Conservation (phyloP, 148 eudicot genomes). For the Nepenthes gracilis region DNA sequence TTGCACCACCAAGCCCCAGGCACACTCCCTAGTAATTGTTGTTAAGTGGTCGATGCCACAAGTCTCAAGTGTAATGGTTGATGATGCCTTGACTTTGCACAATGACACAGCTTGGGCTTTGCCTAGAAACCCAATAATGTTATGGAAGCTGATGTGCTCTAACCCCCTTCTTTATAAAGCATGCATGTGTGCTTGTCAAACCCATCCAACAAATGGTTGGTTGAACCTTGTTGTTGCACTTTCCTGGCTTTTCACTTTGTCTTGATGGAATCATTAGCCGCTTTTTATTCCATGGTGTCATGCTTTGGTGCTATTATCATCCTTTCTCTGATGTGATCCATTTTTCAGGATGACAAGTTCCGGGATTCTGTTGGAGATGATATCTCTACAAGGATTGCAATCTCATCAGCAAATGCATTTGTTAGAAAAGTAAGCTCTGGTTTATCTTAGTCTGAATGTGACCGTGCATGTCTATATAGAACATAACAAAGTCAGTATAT, state of each 20-base stretch:
- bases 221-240: not conserved
- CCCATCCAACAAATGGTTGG: too few species aligned
- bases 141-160: too few species aligned
- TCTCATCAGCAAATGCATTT: constrained; percentile 32
- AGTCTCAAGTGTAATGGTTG: not conserved
- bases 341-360: constrained; percentile 25
- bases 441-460: not conserved
- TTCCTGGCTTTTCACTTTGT: not conserved
- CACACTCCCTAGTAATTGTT: too few species aligned
- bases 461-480: too few species aligned
- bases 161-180: too few species aligned
- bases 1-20: too few species aligned
- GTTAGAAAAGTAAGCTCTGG: constrained; percentile 27
- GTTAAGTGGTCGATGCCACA: too few species aligned
- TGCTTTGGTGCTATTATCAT: not conserved
- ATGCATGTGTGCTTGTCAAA: too few species aligned
- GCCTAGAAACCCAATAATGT: too few species aligned
- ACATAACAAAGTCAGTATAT: too few species aligned
- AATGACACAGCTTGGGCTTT: too few species aligned
- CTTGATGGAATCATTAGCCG: not conserved
- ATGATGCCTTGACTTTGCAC: too few species aligned
- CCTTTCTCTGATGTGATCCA: not conserved
- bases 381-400: constrained; percentile 11
- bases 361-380: constrained; percentile 12
- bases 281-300: not conserved